These are phyloP conservation scores for Candolleomyces efflorescens DNA, from an alignment of 768 basidiomycete species.

Conservation along the genomic window DNA sequence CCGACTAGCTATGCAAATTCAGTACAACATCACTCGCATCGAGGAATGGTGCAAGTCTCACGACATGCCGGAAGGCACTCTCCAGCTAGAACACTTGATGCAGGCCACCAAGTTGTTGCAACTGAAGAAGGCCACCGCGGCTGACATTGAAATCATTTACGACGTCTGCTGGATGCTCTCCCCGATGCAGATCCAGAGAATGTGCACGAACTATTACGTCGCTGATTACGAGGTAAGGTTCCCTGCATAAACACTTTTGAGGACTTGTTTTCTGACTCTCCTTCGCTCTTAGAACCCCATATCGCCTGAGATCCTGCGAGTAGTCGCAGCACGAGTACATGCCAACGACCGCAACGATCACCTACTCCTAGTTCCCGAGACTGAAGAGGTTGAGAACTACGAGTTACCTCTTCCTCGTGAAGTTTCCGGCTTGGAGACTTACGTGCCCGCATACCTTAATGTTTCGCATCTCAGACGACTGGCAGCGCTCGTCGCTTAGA, in stretches of 20 bases:
- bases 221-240: slow-evolving; percentile 95
- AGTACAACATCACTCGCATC: slow-evolving; percentile 97
- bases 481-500: slow-evolving; percentile 78
- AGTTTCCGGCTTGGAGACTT: slow-evolving; percentile 94
- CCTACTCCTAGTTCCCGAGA: slow-evolving; percentile 91
- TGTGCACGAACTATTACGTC: slow-evolving; percentile 98
- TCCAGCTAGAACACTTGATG: slow-evolving; percentile 98
- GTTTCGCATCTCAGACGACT: slow-evolving; percentile 85
- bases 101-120: slow-evolving; percentile 98
- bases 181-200: slow-evolving; percentile 98
- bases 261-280: background rate
- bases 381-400: slow-evolving; percentile 95
- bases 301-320: slow-evolving; percentile 93
- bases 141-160: slow-evolving; percentile 98
- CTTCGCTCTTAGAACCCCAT: slow-evolving; percentile 72
- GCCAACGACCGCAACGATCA: slow-evolving; percentile 98
- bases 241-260: background rate
- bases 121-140: slow-evolving; percentile 93
- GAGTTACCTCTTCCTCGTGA: slow-evolving; percentile 93
- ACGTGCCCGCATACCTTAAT: slow-evolving; percentile 88
- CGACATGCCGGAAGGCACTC: slow-evolving; percentile 97
- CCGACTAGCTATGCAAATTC: slow-evolving; percentile 94
- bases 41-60: slow-evolving; percentile 99
- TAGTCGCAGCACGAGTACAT: slow-evolving; percentile 93
- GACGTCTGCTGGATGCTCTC: slow-evolving; percentile 99